phyloP scores from a whole-genome alignment of 1,139 yeast genomes.

The Hansenula lynferdii region DNA sequence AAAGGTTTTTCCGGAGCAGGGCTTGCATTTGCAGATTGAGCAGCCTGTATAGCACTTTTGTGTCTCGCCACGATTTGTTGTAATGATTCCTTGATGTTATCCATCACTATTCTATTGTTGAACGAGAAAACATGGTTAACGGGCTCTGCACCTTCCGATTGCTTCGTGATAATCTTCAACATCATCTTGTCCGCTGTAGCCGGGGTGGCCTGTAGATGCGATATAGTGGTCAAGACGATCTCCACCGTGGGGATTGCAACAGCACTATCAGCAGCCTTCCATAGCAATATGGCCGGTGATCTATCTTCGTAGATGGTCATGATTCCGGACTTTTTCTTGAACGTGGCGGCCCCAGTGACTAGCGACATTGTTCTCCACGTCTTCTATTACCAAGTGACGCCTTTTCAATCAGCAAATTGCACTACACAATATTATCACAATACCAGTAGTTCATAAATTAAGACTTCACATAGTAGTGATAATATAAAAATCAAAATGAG shows the following conservation, averaged over 20 bases:
- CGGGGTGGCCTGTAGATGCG: constrained; percentile 71
- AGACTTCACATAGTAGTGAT: too few relatives aligned
- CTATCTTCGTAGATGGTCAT: constrained; percentile 60
- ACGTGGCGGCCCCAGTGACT: constrained; percentile 60
- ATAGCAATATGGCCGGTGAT: constrained; percentile 57
- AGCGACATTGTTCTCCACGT: too few relatives aligned
- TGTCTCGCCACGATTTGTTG: constrained; percentile 71
- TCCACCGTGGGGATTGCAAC: constrained; percentile 40
- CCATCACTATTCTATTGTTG: constrained; percentile 71
- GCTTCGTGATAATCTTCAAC: constrained; percentile 50
- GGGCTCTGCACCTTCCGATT: constrained; percentile 39
- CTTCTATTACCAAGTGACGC: too few relatives aligned
- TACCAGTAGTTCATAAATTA: too few relatives aligned
- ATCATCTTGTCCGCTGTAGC: constrained; percentile 66
- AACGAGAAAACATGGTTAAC: constrained; percentile 51
- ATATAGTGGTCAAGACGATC: constrained; percentile 47
- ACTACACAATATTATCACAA: too few relatives aligned
- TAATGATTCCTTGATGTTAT: constrained; percentile 60
- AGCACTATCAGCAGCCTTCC: constrained; percentile 67
- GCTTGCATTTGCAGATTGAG: constrained; percentile 28
- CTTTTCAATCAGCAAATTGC: too few relatives aligned
- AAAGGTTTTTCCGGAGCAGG: constrained; percentile 26
- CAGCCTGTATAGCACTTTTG: constrained; percentile 38
- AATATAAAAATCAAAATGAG: too few relatives aligned
- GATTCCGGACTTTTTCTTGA: constrained; percentile 65